Percentiles rank a stretch among this genome's conserved stretches.
Conservation (phyloP, 371 early-diverging fungal genomes). For the Mycotypha africana region DNA sequence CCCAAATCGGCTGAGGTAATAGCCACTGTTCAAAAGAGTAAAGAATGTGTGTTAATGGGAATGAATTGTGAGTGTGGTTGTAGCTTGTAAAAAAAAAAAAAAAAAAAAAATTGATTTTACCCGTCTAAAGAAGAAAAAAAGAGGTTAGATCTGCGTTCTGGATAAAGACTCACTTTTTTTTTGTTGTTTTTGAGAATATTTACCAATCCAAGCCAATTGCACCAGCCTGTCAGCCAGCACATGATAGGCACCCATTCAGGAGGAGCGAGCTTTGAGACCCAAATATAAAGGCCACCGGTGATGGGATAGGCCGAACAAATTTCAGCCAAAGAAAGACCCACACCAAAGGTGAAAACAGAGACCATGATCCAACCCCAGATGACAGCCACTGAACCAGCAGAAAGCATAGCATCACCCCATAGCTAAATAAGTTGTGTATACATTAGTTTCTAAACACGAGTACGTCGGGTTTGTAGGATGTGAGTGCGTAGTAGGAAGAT, state of each 20-base stretch:
- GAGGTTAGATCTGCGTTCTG: neutral
- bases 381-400: conserved; percentile 67
- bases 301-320: conserved; percentile 73
- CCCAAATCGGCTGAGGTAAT: conserved; percentile 51
- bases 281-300: conserved; percentile 56
- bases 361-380: conserved; percentile 71
- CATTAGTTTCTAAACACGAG: too few relatives aligned
- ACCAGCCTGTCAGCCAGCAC: conserved; percentile 55
- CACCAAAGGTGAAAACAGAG: conserved; percentile 55
- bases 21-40: conserved; percentile 17
- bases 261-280: conserved; percentile 56
- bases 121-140: conserved; percentile 12
- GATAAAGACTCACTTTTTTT: neutral
- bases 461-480: too few relatives aligned
- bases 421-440: too few relatives aligned
- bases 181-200: neutral
- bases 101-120: conserved; percentile 6
- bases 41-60: neutral
- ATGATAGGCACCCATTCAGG: conserved; percentile 51
- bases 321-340: conserved; percentile 69
- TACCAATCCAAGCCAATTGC: conserved; percentile 56
- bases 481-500: too few relatives aligned
- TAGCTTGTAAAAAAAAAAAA: too few relatives aligned
- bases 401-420: conserved; percentile 54
- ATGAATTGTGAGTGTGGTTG: too few relatives aligned